Conservation (phyloP, 768 basidiomycete species). For the Strobilomyces echinocephalus region DNA sequence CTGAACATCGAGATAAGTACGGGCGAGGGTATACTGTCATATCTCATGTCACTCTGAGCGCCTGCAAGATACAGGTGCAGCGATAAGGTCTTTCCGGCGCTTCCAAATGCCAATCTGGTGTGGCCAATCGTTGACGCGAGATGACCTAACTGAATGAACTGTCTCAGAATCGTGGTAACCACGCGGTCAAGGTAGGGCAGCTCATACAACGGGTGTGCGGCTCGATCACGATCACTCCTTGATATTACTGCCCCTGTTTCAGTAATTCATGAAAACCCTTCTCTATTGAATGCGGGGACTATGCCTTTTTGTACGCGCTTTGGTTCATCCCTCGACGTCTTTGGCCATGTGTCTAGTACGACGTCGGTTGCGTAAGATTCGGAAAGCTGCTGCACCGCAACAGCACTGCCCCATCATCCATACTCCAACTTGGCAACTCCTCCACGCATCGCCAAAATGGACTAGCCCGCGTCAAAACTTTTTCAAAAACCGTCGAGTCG, state of each 20-base stretch:
- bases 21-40: not conserved
- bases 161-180: not conserved
- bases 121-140: not conserved
- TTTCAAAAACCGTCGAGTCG: conserved; percentile 1
- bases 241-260: conserved; percentile 15
- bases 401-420: not conserved
- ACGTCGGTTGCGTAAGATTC: conserved; percentile 9
- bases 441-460: conserved; percentile 1
- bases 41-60: conserved; percentile 1
- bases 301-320: not conserved
- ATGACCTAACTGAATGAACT: not conserved
- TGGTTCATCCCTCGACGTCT: not conserved
- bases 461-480: not conserved
- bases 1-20: not conserved
- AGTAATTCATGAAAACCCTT: not conserved
- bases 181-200: not conserved
- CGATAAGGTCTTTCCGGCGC: not conserved
- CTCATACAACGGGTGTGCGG: not conserved
- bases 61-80: not conserved
- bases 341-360: conserved; percentile 1
- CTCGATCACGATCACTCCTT: not conserved
- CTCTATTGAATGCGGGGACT: not conserved
- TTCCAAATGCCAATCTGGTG: conserved; percentile 4
- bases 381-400: not conserved
- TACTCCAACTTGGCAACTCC: not conserved